Evolutionary conservation across 768 basidiomycete genomes (phyloP).

Genomic region (Russula earlei): DNA sequence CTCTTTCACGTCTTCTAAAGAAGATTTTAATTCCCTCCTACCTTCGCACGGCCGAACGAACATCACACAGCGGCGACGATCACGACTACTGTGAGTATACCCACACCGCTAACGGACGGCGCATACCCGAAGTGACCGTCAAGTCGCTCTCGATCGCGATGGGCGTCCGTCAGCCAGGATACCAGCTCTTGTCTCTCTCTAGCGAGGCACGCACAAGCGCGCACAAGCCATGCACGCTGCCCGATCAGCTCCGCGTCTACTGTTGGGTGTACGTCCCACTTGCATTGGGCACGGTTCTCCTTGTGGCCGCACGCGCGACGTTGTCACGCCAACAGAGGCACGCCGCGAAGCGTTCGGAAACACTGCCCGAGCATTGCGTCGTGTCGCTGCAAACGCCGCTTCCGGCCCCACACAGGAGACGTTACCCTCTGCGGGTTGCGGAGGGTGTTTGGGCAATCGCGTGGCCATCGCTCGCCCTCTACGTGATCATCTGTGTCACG

Average conservation of each 20-base stretch:
- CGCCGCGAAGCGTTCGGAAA: neutral
- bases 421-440: neutral
- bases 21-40: neutral
- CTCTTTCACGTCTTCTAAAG: neutral
- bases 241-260: conserved; percentile 78
- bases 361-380: neutral
- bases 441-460: neutral
- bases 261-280: conserved; percentile 62
- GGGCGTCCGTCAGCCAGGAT: conserved; percentile 77
- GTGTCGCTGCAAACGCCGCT: neutral
- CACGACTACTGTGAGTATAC: conserved; percentile 89
- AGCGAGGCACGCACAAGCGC: conserved; percentile 32
- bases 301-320: conserved; percentile 27
- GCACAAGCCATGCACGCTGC: conserved; percentile 68
- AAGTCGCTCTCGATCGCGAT: conserved; percentile 88
- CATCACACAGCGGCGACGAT: conserved; percentile 66
- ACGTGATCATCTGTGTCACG: neutral
- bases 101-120: conserved; percentile 32
- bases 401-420: neutral
- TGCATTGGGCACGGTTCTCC: conserved; percentile 45
- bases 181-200: conserved; percentile 77
- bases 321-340: neutral
- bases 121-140: conserved; percentile 67
- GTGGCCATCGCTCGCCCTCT: conserved; percentile 6
- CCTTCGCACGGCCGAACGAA: neutral